Base-by-base conservation (phyloP, 2,329 filamentous ascomycete genomes). In the Pyricularia pennisetigena region DNA sequence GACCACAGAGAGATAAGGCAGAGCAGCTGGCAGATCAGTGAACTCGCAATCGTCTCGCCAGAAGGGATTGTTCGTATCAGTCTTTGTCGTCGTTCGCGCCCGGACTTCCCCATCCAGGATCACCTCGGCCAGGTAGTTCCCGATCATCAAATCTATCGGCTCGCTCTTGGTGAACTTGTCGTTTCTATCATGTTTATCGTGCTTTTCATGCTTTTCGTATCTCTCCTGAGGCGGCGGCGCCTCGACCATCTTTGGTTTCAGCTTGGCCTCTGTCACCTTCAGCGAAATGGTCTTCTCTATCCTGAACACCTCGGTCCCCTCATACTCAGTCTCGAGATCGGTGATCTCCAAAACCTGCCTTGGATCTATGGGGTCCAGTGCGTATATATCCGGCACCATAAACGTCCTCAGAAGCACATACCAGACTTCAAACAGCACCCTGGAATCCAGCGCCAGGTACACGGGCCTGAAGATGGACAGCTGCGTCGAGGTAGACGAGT, bases 381-480 rank as follows among this genome's bases (percentile, higher is more conserved):
- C 92, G 75, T 97, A 98, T 14, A 98, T 83, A 73, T 97, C 93
- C 0, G 95, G 94, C 64, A 97, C 89, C 0, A 94, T 93, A 77
- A 97, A 97, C 0, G 94, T 93, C 70, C 94, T 88, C 32, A 99
- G 78, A 10, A 99, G 82, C 7, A 97, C 94, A 74, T 97, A 94
- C 95, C 95, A 99, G 14, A 97, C 95, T 76, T 99, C 95, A 74
- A 96, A 97, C n/a, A 97, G 83, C 7, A 97, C 88, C 61, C 94
- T 87, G 29, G 88, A 94, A 72, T 98, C 94, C 63, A 97, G 80
- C 3, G 92, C 91, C 41, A 99, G 82, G 75, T 97, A 97, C 49
- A 98, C 89, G 0, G 95, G 94, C n/a, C 92, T 88, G 69, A 93
- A 89, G 30, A 94, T 86, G 7, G 90, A 90, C 68, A 94, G 82